Conservation (phyloP, 495 filamentous ascomycete genomes). For the Terfezia boudieri region DNA sequence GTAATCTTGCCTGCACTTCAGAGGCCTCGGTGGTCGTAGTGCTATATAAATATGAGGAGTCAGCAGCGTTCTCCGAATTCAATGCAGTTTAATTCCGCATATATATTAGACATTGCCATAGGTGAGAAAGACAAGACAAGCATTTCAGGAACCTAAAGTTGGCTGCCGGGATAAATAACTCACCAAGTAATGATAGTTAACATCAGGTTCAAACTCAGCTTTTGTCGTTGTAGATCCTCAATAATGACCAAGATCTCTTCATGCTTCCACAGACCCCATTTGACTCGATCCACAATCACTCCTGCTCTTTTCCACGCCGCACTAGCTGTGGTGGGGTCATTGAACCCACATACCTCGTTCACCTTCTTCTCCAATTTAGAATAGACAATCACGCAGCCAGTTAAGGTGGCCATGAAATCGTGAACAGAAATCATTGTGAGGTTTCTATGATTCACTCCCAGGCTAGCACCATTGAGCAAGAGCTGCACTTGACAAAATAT, state of each 20-base stretch:
- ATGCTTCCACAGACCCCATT: neutral
- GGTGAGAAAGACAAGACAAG: neutral
- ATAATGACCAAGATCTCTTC: neutral
- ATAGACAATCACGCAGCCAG: neutral
- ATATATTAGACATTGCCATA: neutral
- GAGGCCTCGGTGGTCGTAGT: too few relatives aligned
- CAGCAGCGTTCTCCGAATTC: too few relatives aligned
- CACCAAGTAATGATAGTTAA: neutral
- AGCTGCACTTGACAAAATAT: neutral
- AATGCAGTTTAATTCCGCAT: neutral
- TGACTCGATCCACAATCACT: neutral
- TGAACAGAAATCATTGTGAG: neutral
- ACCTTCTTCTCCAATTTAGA: neutral
- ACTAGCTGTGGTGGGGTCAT: too few relatives aligned
- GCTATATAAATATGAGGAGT: too few relatives aligned
- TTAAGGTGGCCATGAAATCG: neutral
- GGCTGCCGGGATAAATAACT: neutral
- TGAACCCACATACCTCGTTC: neutral
- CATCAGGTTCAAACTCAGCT: neutral
- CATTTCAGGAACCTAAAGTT: too few relatives aligned
- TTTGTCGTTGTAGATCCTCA: neutral
- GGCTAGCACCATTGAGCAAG: neutral
- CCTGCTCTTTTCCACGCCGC: too few relatives aligned
- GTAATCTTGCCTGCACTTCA: too few relatives aligned
- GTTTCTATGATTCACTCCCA: neutral